phyloP scores from a whole-genome alignment of 495 filamentous ascomycete species.

The Sphaerosporella brunnea region DNA sequence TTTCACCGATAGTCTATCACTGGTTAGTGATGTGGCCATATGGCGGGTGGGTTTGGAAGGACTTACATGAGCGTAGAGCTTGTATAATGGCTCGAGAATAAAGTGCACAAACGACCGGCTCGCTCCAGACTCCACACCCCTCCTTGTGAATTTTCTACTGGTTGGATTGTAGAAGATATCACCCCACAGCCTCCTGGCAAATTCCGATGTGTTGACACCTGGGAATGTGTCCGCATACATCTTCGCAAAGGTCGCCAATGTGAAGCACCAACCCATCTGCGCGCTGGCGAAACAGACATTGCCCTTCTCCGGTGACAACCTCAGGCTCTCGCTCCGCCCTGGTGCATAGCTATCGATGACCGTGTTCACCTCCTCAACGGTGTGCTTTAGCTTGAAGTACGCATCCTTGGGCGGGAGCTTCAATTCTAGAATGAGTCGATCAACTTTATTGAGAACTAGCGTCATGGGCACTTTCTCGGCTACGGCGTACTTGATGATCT shows the following conservation, averaged over 20 bases:
- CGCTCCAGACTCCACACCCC: constrained; percentile 59
- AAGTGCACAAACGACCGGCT: constrained; percentile 88
- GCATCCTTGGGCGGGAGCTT: constrained; percentile 89
- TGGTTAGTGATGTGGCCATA: too few relatives aligned
- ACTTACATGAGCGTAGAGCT: constrained; percentile 66
- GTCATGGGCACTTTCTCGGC: constrained; percentile 78
- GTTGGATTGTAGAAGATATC: constrained; percentile 90
- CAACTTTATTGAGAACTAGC: constrained; percentile 91
- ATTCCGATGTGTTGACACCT: constrained; percentile 59
- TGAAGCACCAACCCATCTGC: constrained; percentile 92
- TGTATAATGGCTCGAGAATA: constrained; percentile 90
- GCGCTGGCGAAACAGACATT: constrained; percentile 92
- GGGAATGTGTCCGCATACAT: constrained; percentile 89
- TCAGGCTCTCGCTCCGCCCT: constrained; percentile 57
- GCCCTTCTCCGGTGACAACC: constrained; percentile 87
- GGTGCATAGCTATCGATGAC: constrained; percentile 77
- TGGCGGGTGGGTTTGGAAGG: too few relatives aligned
- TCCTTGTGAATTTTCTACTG: constrained; percentile 78
- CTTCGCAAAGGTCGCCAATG: constrained; percentile 75
- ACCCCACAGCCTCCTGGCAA: constrained; percentile 73
- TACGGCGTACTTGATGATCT: constrained; percentile 89
- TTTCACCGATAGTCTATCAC: constrained; percentile 62
- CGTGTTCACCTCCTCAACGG: constrained; percentile 93
- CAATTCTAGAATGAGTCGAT: constrained; percentile 81
- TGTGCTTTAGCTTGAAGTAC: constrained; percentile 97